Evolutionary conservation across 768 basidiomycete species (phyloP).

Genomic region (Amanita polypyramis): DNA sequence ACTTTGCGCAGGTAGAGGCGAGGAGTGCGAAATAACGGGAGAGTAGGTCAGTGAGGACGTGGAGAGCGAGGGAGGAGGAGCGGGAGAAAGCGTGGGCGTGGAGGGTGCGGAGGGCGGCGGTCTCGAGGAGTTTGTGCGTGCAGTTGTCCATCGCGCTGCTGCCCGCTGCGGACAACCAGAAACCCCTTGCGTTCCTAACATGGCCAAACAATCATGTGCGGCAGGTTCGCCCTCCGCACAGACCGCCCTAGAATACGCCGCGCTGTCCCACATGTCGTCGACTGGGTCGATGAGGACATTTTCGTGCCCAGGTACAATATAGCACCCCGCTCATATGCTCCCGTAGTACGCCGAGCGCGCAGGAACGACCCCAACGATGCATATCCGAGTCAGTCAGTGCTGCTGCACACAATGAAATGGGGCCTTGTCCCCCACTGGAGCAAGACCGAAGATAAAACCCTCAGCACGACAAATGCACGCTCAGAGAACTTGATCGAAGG

Average conservation of each 20-base stretch:
- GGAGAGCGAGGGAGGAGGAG: conserved; percentile 61
- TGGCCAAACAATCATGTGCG: conserved; percentile 37
- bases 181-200: not conserved
- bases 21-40: conserved; percentile 63
- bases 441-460: conserved; percentile 56
- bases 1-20: conserved; percentile 56
- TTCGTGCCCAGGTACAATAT: conserved; percentile 71
- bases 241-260: conserved; percentile 29
- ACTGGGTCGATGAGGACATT: conserved; percentile 41
- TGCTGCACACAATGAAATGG: conserved; percentile 85
- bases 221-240: conserved; percentile 47
- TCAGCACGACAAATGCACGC: conserved; percentile 88
- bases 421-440: conserved; percentile 81
- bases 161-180: not conserved
- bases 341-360: conserved; percentile 47
- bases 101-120: conserved; percentile 55
- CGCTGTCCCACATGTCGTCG: conserved; percentile 31
- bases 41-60: conserved; percentile 65
- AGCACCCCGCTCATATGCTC: conserved; percentile 70
- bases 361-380: not conserved
- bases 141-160: conserved; percentile 49
- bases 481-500: conserved; percentile 70
- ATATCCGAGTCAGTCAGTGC: conserved; percentile 20
- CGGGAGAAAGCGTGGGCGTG: conserved; percentile 73
- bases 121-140: conserved; percentile 53